Evolutionary conservation across 495 filamentous ascomycete genomes (phyloP).

Genomic region (Penicillium subrubescens): DNA sequence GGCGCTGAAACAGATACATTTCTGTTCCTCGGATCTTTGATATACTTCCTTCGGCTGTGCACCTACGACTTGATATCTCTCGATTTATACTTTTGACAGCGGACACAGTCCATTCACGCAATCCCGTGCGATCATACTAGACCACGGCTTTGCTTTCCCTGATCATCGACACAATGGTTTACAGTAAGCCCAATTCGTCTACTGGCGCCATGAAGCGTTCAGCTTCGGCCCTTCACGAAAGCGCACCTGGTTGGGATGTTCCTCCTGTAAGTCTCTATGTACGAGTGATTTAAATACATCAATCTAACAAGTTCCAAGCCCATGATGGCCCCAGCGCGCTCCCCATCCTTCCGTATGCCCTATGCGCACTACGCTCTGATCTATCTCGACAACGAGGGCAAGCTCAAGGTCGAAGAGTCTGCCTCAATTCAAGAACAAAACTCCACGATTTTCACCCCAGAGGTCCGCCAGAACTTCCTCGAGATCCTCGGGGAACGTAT

Average conservation of each 20-base stretch:
- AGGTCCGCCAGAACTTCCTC: conserved; percentile 42
- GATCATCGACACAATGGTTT: conserved; percentile 34
- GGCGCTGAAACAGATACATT: background rate
- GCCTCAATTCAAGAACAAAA: conserved; percentile 39
- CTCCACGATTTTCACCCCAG: conserved; percentile 39
- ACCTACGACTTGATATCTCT: background rate
- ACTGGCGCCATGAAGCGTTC: conserved; percentile 41
- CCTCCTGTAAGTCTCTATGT: conserved; percentile 34
- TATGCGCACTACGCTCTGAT: conserved; percentile 46
- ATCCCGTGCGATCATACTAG: background rate
- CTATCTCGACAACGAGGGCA: conserved; percentile 44
- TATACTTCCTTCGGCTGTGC: background rate
- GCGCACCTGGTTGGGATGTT: conserved; percentile 38
- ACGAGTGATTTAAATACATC: background rate
- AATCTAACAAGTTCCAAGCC: conserved; percentile 23
- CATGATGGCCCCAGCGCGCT: conserved; percentile 34
- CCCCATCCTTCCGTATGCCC: conserved; percentile 35
- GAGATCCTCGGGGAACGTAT: conserved; percentile 39
- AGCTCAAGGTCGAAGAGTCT: conserved; percentile 41
- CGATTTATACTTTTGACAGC: background rate
- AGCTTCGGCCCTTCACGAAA: conserved; percentile 36
- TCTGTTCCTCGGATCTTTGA: background rate
- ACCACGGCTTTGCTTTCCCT: background rate
- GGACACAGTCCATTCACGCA: background rate
- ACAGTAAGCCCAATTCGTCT: conserved; percentile 31